phyloP scores from a whole-genome alignment of 768 basidiomycete genomes.

The Trametes cinnabarina region DNA sequence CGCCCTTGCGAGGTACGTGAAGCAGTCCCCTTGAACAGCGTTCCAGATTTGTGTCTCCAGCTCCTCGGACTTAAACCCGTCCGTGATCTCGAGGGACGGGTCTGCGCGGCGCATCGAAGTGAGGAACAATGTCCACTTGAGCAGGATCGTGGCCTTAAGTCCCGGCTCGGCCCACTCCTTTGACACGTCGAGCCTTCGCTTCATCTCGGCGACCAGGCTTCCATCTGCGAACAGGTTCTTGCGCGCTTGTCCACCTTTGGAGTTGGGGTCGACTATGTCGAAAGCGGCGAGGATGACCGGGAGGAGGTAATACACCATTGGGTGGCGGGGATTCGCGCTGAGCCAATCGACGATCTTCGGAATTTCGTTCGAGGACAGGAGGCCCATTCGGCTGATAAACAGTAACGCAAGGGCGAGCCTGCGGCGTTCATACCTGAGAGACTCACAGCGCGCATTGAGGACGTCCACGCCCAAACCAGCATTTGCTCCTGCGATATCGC shows the following conservation, averaged over 20 bases:
- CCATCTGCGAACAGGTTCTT: conserved; percentile 46
- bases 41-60: conserved; percentile 80
- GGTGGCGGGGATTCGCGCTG: conserved; percentile 58
- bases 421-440: conserved; percentile 71
- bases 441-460: conserved; percentile 65
- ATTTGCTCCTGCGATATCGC: conserved; percentile 33
- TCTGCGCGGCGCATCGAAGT: conserved; percentile 73
- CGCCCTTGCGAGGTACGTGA: conserved; percentile 63
- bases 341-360: conserved; percentile 72
- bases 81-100: conserved; percentile 57
- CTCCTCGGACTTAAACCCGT: conserved; percentile 72
- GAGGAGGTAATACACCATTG: conserved; percentile 69
- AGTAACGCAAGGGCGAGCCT: conserved; percentile 62
- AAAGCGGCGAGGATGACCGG: conserved; percentile 62
- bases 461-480: conserved; percentile 63
- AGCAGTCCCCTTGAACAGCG: conserved; percentile 81
- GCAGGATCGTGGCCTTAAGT: conserved; percentile 67
- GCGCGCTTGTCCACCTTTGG: conserved; percentile 44
- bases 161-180: conserved; percentile 67
- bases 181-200: conserved; percentile 47
- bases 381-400: conserved; percentile 61
- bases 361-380: conserved; percentile 58
- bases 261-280: conserved; percentile 60
- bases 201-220: conserved; percentile 55
- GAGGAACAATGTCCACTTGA: conserved; percentile 88